A percentile compares a stretch with the other conserved stretches of the same genome.
These are phyloP conservation scores for Yarrowia divulgata DNA, from an alignment of 805 yeast species.

Conservation along the genomic window DNA sequence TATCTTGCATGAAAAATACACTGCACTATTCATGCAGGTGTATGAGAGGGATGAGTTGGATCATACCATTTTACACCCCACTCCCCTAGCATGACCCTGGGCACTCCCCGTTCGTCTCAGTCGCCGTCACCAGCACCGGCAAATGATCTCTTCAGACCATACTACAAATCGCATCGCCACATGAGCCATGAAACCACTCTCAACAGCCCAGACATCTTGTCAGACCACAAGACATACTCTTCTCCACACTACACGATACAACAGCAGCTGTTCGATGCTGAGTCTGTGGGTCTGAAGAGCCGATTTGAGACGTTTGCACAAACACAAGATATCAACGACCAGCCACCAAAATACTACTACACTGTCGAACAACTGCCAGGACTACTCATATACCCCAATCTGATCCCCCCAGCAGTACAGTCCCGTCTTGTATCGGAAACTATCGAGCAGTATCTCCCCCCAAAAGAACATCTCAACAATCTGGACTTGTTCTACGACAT, in stretches of 20 bases:
- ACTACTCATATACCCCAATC: constrained; percentile 46
- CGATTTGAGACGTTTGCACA: constrained; percentile 6
- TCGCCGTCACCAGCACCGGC: constrained; percentile 34
- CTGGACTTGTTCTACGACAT: constrained; percentile 50
- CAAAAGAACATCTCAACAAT: constrained; percentile 51
- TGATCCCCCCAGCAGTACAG: constrained; percentile 47
- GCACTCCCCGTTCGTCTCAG: background rate
- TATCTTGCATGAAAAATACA: constrained; percentile 17
- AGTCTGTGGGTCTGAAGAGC: background rate
- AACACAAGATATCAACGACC: background rate
- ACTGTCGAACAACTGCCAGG: constrained; percentile 51
- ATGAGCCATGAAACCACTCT: constrained; percentile 41
- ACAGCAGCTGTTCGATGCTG: background rate
- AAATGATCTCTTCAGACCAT: constrained; percentile 45
- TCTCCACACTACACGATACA: constrained; percentile 39
- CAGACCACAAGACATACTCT: background rate
- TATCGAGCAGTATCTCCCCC: constrained; percentile 49
- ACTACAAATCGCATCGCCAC: constrained; percentile 45
- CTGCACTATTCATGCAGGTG: background rate
- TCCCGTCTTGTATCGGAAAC: constrained; percentile 47
- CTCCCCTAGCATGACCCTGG: background rate
- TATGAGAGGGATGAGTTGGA: background rate
- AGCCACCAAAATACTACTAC: constrained; percentile 39
- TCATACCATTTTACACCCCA: too few species aligned
- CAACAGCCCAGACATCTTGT: constrained; percentile 8